Conservation (phyloP, 768 basidiomycete species). For the Collybia sp. region DNA sequence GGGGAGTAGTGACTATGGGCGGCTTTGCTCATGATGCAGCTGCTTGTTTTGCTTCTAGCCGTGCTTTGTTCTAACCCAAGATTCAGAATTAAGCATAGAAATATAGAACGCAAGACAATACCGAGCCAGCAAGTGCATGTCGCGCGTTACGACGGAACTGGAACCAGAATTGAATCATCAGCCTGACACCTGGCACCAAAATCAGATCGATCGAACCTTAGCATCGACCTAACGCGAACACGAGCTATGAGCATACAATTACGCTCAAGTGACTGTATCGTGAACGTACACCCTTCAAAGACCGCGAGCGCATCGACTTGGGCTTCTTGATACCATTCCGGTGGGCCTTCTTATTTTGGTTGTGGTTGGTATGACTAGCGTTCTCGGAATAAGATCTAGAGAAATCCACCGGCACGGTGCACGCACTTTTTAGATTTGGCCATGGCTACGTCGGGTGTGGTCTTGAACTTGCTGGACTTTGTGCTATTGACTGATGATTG, state of each 20-base stretch:
- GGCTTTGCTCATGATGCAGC: conserved; percentile 29
- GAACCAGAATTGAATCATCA: conserved; percentile 5
- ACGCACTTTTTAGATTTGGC: conserved; percentile 97
- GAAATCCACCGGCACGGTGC: neutral
- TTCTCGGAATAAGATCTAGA: neutral
- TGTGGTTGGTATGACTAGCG: conserved; percentile 85
- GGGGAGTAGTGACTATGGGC: conserved; percentile 6
- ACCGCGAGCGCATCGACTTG: conserved; percentile 65
- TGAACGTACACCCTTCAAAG: conserved; percentile 84
- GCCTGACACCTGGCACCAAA: conserved; percentile 1
- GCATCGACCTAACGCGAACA: conserved; percentile 58
- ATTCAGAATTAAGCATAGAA: conserved; percentile 5
- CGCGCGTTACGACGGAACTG: conserved; percentile 86
- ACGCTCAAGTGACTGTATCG: conserved; percentile 4
- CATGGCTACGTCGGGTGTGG: conserved; percentile 49
- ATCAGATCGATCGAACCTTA: conserved; percentile 47
- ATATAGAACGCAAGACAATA: conserved; percentile 28
- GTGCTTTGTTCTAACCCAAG: conserved; percentile 55
- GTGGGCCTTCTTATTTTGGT: conserved; percentile 96
- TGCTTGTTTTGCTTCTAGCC: conserved; percentile 50
- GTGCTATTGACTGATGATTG: conserved; percentile 5
- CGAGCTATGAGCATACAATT: conserved; percentile 1
- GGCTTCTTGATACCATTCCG: conserved; percentile 95
- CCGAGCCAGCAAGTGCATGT: conserved; percentile 70
- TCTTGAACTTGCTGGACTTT: conserved; percentile 19